Conservation (phyloP, 2,329 filamentous ascomycete species). For the Aspergillus tubingensis region DNA sequence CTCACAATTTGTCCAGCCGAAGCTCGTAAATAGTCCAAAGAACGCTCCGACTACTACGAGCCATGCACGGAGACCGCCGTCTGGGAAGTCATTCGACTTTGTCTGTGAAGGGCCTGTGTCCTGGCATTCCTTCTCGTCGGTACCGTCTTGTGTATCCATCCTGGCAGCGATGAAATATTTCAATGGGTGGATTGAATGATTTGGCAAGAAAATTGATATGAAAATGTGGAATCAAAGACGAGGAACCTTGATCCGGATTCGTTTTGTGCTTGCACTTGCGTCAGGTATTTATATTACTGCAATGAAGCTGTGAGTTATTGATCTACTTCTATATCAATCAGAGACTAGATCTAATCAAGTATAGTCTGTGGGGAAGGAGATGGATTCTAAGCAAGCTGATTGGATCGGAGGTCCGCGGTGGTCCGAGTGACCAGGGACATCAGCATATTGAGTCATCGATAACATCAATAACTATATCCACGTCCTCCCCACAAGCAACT, state of each 20-base stretch:
- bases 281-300: neutral
- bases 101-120: too few relatives aligned
- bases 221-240: too few relatives aligned
- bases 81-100: constrained; percentile 6
- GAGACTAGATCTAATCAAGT: neutral
- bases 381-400: neutral
- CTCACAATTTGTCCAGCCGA: constrained; percentile 50
- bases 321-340: neutral
- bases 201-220: too few relatives aligned
- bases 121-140: neutral
- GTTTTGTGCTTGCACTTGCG: too few relatives aligned
- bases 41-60: constrained; percentile 50
- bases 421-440: too few relatives aligned
- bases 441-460: too few relatives aligned
- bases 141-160: neutral
- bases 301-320: neutral
- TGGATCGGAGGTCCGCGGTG: too few relatives aligned
- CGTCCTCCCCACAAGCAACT: too few relatives aligned
- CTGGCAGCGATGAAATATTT: neutral
- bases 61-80: constrained; percentile 24
- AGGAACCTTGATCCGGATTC: too few relatives aligned
- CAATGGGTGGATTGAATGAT: too few relatives aligned
- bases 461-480: too few relatives aligned
- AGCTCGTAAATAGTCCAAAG: constrained; percentile 46
- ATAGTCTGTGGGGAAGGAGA: neutral